phyloP scores from a whole-genome alignment of 2,329 filamentous ascomycete genomes.

The Myriosclerotinia scirpicola region DNA sequence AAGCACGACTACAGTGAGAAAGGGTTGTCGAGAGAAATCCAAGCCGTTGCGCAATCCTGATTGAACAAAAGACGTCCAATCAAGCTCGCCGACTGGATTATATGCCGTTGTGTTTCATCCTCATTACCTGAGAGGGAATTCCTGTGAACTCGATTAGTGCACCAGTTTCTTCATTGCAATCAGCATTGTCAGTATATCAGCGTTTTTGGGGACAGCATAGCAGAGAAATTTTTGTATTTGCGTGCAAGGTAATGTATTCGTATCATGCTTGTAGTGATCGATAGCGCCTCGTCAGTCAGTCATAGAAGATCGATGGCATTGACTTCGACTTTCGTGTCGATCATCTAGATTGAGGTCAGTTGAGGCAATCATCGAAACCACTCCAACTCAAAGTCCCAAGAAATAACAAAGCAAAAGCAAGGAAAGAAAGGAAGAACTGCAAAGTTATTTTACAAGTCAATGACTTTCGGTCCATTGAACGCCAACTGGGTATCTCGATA shows the following conservation, averaged over 20 bases:
- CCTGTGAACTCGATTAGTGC: background rate
- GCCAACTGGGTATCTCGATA: conserved; percentile 22
- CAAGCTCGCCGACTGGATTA: conserved; percentile 14
- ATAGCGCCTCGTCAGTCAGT: conserved; percentile 18
- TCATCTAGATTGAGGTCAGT: conserved; percentile 23
- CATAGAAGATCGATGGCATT: conserved; percentile 22
- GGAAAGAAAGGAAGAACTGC: conserved; percentile 1
- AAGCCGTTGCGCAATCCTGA: conserved; percentile 54
- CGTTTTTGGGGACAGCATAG: conserved; percentile 14
- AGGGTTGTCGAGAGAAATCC: conserved; percentile 29
- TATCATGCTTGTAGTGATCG: conserved; percentile 20
- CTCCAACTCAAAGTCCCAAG: background rate
- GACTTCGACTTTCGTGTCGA: conserved; percentile 22
- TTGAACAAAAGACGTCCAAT: conserved; percentile 31
- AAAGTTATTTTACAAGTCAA: conserved; percentile 23
- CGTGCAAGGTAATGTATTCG: conserved; percentile 15
- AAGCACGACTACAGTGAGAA: conserved; percentile 42
- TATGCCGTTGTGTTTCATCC: conserved; percentile 10
- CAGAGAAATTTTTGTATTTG: conserved; percentile 3
- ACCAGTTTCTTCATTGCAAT: background rate
- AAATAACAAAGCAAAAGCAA: background rate
- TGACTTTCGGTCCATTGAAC: conserved; percentile 10
- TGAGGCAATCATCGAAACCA: conserved; percentile 7
- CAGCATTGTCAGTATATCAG: background rate
- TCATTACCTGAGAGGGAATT: conserved; percentile 3